Evolutionary conservation across 2,329 filamentous ascomycete species (phyloP).

Genomic region (Neonectria punicea): DNA sequence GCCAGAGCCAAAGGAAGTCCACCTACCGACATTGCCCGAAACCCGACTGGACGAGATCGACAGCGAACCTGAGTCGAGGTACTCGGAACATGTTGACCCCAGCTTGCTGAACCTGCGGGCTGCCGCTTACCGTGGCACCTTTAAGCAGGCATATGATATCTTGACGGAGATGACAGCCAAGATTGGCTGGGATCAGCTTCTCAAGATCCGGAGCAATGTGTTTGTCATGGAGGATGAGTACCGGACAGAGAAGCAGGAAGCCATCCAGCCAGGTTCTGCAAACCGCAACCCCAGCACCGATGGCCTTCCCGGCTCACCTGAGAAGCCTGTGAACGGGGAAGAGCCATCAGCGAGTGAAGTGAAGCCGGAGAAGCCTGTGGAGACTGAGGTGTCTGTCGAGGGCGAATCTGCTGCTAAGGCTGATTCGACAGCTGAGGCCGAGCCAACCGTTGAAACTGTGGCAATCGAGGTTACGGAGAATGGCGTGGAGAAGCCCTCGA

Average conservation of each 20-base stretch:
- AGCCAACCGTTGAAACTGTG: conserved; percentile 38
- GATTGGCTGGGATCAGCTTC: conserved; percentile 96
- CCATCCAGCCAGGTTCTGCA: conserved; percentile 55
- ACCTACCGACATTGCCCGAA: conserved; percentile 87
- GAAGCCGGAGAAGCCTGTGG: conserved; percentile 45
- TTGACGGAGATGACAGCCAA: conserved; percentile 95
- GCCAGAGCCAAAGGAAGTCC: conserved; percentile 90
- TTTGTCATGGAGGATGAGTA: conserved; percentile 99
- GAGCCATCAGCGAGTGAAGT: conserved; percentile 51
- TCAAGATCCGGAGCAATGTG: conserved; percentile 94
- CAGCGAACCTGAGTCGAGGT: conserved; percentile 84
- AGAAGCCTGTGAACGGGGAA: conserved; percentile 63
- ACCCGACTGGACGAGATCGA: conserved; percentile 96
- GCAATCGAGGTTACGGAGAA: conserved; percentile 43
- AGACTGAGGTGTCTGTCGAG: conserved; percentile 33
- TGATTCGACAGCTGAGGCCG: conserved; percentile 47
- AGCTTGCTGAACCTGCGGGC: conserved; percentile 88
- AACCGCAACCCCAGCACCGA: conserved; percentile 84
- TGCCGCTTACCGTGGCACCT: conserved; percentile 92
- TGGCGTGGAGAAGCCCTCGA: conserved; percentile 79
- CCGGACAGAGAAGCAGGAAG: conserved; percentile 82
- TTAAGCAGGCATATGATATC: conserved; percentile 92
- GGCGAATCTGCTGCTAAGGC: conserved; percentile 26
- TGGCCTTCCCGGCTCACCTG: conserved; percentile 77
- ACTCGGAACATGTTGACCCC: conserved; percentile 86